A percentile compares a stretch with the other conserved stretches of the same genome.
Conservation (phyloP, 2,329 filamentous ascomycete genomes). For the Xylariales sp. region DNA sequence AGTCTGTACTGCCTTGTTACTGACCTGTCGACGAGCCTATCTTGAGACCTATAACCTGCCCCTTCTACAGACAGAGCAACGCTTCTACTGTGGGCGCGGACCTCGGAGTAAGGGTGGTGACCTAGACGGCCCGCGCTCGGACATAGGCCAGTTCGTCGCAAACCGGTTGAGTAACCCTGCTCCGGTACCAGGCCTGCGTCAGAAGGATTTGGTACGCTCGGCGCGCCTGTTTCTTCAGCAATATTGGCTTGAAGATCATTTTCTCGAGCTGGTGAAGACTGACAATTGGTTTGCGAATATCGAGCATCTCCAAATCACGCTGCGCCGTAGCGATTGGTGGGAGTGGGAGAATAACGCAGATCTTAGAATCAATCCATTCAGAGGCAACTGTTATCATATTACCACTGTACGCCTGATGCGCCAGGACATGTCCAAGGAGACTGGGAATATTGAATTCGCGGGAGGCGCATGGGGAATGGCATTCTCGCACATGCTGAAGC, state of each 20-base stretch:
- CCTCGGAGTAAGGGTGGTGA: slow-evolving; percentile 17
- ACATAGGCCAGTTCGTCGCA: slow-evolving; percentile 40
- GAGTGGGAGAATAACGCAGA: slow-evolving; percentile 49
- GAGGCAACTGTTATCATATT: slow-evolving; percentile 26
- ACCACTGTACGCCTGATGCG: slow-evolving; percentile 28
- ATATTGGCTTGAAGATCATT: slow-evolving; percentile 45
- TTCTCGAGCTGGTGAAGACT: slow-evolving; percentile 23
- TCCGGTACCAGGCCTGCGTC: slow-evolving; percentile 12
- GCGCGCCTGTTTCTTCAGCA: slow-evolving; percentile 39
- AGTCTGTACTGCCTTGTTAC: slow-evolving; percentile 44
- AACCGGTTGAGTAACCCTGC: slow-evolving; percentile 36
- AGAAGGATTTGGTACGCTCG: slow-evolving; percentile 37
- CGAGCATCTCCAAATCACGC: slow-evolving; percentile 48
- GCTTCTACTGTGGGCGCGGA: slow-evolving; percentile 45
- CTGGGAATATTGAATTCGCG: slow-evolving; percentile 29
- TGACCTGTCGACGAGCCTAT: slow-evolving; percentile 52
- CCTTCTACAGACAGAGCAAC: slow-evolving; percentile 47
- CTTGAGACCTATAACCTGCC: slow-evolving; percentile 50
- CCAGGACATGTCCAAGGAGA: slow-evolving; percentile 34
- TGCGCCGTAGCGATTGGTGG: slow-evolving; percentile 53
- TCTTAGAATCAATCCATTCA: slow-evolving; percentile 45
- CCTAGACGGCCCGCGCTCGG: slow-evolving; percentile 28
- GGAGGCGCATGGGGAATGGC: slow-evolving; percentile 37
- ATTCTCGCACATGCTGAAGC: slow-evolving; percentile 39
- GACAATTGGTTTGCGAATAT: slow-evolving; percentile 40